phyloP scores from a whole-genome alignment of 805 yeast genomes.

The Nakazawaea sp. region DNA sequence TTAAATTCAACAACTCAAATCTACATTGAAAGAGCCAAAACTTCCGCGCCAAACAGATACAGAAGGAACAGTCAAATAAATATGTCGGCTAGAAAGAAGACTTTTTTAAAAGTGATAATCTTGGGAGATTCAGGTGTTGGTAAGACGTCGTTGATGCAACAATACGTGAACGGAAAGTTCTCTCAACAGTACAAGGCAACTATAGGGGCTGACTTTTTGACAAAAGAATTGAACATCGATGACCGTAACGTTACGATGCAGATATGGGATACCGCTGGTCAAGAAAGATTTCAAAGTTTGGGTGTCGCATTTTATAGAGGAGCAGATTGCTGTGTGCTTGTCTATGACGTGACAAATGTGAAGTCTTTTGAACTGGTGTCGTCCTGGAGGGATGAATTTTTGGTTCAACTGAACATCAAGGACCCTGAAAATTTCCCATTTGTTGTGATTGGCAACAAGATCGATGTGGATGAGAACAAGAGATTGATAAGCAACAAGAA shows the following conservation, averaged over 20 bases:
- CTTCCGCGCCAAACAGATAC: too few relatives aligned
- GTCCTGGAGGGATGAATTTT: constrained; percentile 92
- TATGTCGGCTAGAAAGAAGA: constrained; percentile 65
- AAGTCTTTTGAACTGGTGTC: constrained; percentile 86
- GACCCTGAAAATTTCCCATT: constrained; percentile 96
- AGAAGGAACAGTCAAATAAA: background rate
- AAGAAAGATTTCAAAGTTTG: constrained; percentile 91
- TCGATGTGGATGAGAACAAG: constrained; percentile 89
- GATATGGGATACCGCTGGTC: constrained; percentile 99
- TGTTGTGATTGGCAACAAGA: constrained; percentile 89
- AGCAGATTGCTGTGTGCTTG: constrained; percentile 95
- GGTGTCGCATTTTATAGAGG: constrained; percentile 98
- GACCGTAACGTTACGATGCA: constrained; percentile 76
- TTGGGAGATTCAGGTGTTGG: constrained; percentile 98
- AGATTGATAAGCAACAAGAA: constrained; percentile 59
- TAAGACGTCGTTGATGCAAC: constrained; percentile 95
- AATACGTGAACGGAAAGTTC: constrained; percentile 91
- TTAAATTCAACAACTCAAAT: too few relatives aligned
- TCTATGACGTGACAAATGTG: constrained; percentile 92
- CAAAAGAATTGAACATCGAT: constrained; percentile 84
- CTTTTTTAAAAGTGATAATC: constrained; percentile 78
- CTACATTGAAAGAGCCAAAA: too few relatives aligned
- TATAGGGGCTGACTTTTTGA: constrained; percentile 93
- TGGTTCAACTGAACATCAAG: constrained; percentile 86
- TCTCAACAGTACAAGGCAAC: constrained; percentile 96